These are phyloP conservation scores for Zostera marina DNA, from an alignment of 116 monocot genomes.

Conservation along the genomic window DNA sequence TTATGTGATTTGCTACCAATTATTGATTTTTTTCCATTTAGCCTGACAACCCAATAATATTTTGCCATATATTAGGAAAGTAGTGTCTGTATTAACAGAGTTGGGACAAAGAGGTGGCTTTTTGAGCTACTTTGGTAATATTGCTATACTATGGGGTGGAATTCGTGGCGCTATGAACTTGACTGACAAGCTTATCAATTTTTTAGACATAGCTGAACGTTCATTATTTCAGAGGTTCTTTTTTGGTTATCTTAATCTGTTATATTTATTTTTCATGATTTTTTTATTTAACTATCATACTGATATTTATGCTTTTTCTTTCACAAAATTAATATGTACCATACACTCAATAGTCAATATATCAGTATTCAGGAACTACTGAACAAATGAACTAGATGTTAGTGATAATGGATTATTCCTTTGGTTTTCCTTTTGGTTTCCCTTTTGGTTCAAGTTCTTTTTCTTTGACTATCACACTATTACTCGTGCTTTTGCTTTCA, in stretches of 20 bases:
- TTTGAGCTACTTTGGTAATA: slow-evolving; percentile 64
- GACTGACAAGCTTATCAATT: slow-evolving; percentile 68
- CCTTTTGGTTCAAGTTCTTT: no score
- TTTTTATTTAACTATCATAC: no score
- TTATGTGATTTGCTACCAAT: background rate
- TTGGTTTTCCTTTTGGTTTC: no score
- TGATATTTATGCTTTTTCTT: no score
- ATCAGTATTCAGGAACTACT: no score
- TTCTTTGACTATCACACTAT: no score
- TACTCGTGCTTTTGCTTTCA: no score
- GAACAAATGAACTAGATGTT: no score
- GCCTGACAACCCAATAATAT: background rate
- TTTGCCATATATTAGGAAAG: slow-evolving; percentile 16
- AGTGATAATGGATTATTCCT: no score
- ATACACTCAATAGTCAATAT: no score
- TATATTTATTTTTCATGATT: background rate
- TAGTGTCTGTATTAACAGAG: slow-evolving; percentile 64
- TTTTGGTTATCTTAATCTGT: background rate
- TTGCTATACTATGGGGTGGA: slow-evolving; percentile 94
- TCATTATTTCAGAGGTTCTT: slow-evolving; percentile 72
- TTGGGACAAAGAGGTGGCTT: slow-evolving; percentile 84
- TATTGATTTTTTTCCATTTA: background rate
- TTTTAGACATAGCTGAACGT: slow-evolving; percentile 63
- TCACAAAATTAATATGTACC: no score
- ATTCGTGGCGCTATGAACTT: slow-evolving; percentile 93